Evolutionary conservation across 441 rosid genomes (phyloP), one percentile per base, ranked within the genome.

Genomic region (Aleurites moluccanus): DNA sequence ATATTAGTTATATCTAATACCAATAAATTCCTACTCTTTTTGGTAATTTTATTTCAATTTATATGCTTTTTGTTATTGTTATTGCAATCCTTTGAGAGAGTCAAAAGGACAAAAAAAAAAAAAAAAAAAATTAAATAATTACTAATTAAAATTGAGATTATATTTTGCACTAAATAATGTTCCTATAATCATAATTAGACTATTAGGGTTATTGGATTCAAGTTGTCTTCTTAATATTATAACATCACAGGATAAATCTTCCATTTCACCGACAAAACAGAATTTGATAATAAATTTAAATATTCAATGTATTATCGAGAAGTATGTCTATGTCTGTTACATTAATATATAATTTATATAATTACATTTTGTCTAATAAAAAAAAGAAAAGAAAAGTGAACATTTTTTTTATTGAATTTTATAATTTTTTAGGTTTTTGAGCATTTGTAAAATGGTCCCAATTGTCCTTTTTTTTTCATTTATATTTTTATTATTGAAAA

Each of bases 401-500:
- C 4, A 50, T 50, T 1, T 50, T 49, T 28, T 72, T 27, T 20
- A 1, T 49, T 38, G 9, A 64, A n/a, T 0, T 55, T 9, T 0
- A 45, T 21, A 8, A n/a, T 20, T 15, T 27, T 27, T 64, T 38
- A 35, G 63, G 10, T 35, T 11, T 64, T 42, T 25, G 27, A 53
- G 70, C 35, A 53, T 55, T 65, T 13, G 28, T 14, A 28, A 66
- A 74, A 83, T 87, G 94, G 90, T 84, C 91, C 92, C 89, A 82
- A 18, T 56, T 61, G 62, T 55, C 68, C 62, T 47, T 6, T 9
- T 55, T 28, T 27, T 0, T 15, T n/a, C n/a, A n/a, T n/a, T n/a
- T n/a, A n/a, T n/a, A n/a, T n/a, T n/a, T n/a, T 14, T 11, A 57
- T 60, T 3, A 59, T 23, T 11, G 0, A 27, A 25, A 47, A 75